phyloP scores from a whole-genome alignment of 768 basidiomycete genomes.

The Pisolithus sp. region DNA sequence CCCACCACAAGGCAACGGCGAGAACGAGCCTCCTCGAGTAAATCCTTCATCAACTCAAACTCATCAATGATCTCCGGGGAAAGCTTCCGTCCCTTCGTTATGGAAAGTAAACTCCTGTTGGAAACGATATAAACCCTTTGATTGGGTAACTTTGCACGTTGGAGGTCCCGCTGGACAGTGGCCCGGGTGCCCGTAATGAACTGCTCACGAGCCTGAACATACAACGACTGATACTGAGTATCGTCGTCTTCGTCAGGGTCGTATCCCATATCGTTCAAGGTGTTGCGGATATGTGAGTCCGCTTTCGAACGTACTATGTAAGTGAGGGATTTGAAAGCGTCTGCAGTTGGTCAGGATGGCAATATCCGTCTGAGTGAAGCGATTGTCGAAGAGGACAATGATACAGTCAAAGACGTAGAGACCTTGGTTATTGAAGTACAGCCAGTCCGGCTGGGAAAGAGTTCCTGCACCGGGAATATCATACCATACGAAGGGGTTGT shows the following conservation, averaged over 20 bases:
- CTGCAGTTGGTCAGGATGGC: constrained; percentile 10
- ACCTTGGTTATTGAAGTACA: constrained; percentile 24
- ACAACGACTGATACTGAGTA: not conserved
- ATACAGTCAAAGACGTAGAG: constrained; percentile 9
- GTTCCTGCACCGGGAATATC: too few species aligned
- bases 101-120: constrained; percentile 4
- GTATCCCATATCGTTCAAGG: constrained; percentile 5
- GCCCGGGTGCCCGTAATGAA: constrained; percentile 15
- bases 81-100: constrained; percentile 2
- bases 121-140: constrained; percentile 19
- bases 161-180: constrained; percentile 10
- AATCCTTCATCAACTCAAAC: constrained; percentile 9
- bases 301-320: constrained; percentile 15
- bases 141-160: constrained; percentile 10
- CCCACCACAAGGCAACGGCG: too few species aligned
- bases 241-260: constrained; percentile 3
- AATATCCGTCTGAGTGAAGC: constrained; percentile 8
- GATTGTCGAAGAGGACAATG: constrained; percentile 9
- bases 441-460: constrained; percentile 15
- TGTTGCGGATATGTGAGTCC: constrained; percentile 9
- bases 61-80: constrained; percentile 10
- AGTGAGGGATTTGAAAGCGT: constrained; percentile 8
- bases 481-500: too few species aligned
- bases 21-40: constrained; percentile 5
- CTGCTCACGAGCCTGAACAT: constrained; percentile 9